phyloP scores from a whole-genome alignment of 805 yeast genomes.

The Blastobotrys mokoenaii region DNA sequence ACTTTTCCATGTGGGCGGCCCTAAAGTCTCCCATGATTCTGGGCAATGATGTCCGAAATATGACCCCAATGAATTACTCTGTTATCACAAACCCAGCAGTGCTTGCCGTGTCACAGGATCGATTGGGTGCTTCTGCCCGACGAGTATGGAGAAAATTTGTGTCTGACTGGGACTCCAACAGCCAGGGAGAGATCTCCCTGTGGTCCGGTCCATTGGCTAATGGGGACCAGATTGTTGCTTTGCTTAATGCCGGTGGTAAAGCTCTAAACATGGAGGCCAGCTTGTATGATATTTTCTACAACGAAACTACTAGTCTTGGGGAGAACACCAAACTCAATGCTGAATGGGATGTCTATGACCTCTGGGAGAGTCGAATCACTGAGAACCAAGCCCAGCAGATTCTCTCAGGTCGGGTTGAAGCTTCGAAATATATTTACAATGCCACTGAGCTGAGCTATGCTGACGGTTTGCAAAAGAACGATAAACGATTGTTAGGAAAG shows the following conservation, averaged over 20 bases:
- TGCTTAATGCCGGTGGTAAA: conserved; percentile 12
- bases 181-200: conserved; percentile 8
- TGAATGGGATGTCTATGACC: conserved; percentile 14
- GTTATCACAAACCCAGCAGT: conserved; percentile 19
- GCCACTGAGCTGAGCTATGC: conserved; percentile 11
- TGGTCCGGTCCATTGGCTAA: conserved; percentile 13
- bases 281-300: conserved; percentile 11
- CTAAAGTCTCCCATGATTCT: conserved; percentile 27
- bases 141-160: conserved; percentile 11
- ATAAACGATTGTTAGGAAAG: conserved; percentile 12
- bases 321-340: conserved; percentile 6
- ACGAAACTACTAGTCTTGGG: conserved; percentile 9
- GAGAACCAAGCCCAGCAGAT: conserved; percentile 5
- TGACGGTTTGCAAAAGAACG: conserved; percentile 10
- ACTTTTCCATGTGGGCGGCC: conserved; percentile 28
- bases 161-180: conserved; percentile 9
- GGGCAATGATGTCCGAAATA: conserved; percentile 23
- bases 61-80: conserved; percentile 18
- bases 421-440: conserved; percentile 6
- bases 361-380: conserved; percentile 12
- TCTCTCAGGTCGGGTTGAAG: conserved; percentile 4
- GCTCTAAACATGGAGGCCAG: conserved; percentile 6
- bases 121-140: conserved; percentile 15
- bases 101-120: conserved; percentile 26
- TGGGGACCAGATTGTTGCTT: conserved; percentile 13